phyloP scores from a whole-genome alignment of 2,329 filamentous ascomycete species.

The Ophiostoma australiae region DNA sequence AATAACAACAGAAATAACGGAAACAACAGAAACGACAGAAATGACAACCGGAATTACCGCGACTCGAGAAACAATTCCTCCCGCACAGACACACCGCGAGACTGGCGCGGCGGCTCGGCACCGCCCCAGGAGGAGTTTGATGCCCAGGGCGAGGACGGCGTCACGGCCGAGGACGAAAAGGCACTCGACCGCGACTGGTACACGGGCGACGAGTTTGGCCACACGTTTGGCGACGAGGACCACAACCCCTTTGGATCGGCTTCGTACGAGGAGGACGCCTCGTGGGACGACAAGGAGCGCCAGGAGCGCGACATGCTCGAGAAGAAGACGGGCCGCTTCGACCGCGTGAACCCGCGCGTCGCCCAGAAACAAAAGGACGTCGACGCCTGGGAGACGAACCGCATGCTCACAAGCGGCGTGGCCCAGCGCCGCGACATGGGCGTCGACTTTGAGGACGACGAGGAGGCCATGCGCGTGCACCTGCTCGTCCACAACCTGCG shows the following conservation, averaged over 20 bases:
- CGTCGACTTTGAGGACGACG: slow-evolving; percentile 80
- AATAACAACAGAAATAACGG: neutral
- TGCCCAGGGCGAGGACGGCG: slow-evolving; percentile 52
- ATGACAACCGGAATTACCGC: neutral
- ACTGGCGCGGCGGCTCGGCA: slow-evolving; percentile 30
- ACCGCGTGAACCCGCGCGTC: slow-evolving; percentile 64
- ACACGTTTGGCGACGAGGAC: slow-evolving; percentile 84
- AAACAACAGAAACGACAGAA: neutral
- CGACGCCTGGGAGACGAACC: slow-evolving; percentile 97
- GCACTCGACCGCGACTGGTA: slow-evolving; percentile 92
- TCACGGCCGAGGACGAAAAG: slow-evolving; percentile 63
- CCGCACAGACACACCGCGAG: slow-evolving; percentile 28
- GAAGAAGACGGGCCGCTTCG: slow-evolving; percentile 68
- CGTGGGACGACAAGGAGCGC: slow-evolving; percentile 66
- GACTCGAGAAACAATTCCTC: slow-evolving; percentile 18
- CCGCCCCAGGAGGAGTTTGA: slow-evolving; percentile 56
- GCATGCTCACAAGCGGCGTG: slow-evolving; percentile 94
- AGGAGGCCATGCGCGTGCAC: slow-evolving; percentile 84
- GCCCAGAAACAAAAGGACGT: slow-evolving; percentile 89
- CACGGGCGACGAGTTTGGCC: slow-evolving; percentile 72
- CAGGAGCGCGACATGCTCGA: slow-evolving; percentile 68
- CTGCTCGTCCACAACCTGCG: slow-evolving; percentile 88
- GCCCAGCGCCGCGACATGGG: slow-evolving; percentile 81
- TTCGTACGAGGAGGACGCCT: slow-evolving; percentile 64
- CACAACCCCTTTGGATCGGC: slow-evolving; percentile 86